Evolutionary conservation across 805 yeast species (phyloP), one percentile per base, ranked within the genome.

Genomic region (Metschnikowia continentalis): DNA sequence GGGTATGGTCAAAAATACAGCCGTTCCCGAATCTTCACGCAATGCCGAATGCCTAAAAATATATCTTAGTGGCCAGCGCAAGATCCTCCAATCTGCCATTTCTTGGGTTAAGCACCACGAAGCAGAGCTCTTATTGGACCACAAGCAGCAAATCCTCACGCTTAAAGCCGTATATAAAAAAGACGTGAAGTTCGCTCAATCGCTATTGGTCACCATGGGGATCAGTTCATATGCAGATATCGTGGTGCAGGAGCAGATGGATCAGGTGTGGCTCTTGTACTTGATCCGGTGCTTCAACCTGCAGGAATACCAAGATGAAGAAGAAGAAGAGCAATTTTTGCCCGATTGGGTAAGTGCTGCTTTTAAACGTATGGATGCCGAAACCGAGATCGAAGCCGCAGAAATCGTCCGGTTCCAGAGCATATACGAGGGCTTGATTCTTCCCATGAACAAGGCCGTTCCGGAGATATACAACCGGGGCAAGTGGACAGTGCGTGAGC

Each of bases 261-360:
- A 83, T 50, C 86, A 83, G 56, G 77, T 79, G 2, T 69, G 87
- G 64, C 63, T 84, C 19, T 64, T 87, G 37, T 87, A 85, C 81
- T 69, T 86, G 23, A 79, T 86, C 35, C 73, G 90, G 57, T 77
- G 80, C 51, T 69, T 73, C 50, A 85, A 83, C 61, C 70, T 69
- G 42, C 57, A 62, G 3, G 65, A 61, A 14, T 71, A 74, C 49
- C 49, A 47, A 6, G 61, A 58, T 8, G 65, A 39, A 8, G 42
- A 39, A 14, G 42, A 39, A 8, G 42, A 39, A 14, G 42, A 39
- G 32, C 15, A 57, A 30, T 65, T 62, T 37, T 65, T 80, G 15
- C 87, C 89, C 0, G 69, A 71, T 2, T 84, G 86, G 75, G 74
- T 85, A 17, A 55, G 58, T 15, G 60, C 63, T 2, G 63, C 67